Evolutionary conservation across 805 yeast species (phyloP).

Genomic region (Metschnikowia rubicola): DNA sequence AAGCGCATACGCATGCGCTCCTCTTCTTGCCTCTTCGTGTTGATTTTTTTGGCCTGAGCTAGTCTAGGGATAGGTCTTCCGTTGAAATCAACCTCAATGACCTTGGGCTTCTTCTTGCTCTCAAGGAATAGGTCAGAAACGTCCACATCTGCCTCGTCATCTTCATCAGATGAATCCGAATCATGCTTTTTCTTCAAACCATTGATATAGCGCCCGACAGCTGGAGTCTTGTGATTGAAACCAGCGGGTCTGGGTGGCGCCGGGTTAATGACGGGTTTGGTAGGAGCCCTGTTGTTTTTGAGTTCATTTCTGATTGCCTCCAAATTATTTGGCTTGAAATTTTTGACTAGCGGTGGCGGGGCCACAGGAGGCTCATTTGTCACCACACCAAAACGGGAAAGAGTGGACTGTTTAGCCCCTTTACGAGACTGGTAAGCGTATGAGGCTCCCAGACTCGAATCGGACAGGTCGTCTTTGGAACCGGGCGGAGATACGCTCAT

Average conservation of each 20-base stretch:
- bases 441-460: constrained; percentile 17
- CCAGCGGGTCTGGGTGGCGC: constrained; percentile 56
- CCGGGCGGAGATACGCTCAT: constrained; percentile 25
- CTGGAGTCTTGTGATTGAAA: constrained; percentile 36
- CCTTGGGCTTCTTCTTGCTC: constrained; percentile 32
- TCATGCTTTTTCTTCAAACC: constrained; percentile 28
- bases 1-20: constrained; percentile 76
- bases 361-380: constrained; percentile 32
- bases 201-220: constrained; percentile 39
- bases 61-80: constrained; percentile 35
- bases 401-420: constrained; percentile 33
- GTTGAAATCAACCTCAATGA: constrained; percentile 41
- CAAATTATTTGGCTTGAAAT: constrained; percentile 28
- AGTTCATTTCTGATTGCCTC: constrained; percentile 35
- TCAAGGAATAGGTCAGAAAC: constrained; percentile 41
- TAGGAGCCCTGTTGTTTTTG: constrained; percentile 19
- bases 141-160: constrained; percentile 34
- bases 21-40: constrained; percentile 51
- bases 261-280: constrained; percentile 27
- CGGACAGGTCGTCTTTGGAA: constrained; percentile 2
- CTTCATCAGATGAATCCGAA: constrained; percentile 33
- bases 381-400: constrained; percentile 34
- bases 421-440: constrained; percentile 22
- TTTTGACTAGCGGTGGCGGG: constrained; percentile 30
- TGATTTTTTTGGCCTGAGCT: constrained; percentile 28